Evolutionary conservation across 768 basidiomycete species (phyloP), one percentile per base, ranked within the genome.

Genomic region (Hortiboletus campestris): DNA sequence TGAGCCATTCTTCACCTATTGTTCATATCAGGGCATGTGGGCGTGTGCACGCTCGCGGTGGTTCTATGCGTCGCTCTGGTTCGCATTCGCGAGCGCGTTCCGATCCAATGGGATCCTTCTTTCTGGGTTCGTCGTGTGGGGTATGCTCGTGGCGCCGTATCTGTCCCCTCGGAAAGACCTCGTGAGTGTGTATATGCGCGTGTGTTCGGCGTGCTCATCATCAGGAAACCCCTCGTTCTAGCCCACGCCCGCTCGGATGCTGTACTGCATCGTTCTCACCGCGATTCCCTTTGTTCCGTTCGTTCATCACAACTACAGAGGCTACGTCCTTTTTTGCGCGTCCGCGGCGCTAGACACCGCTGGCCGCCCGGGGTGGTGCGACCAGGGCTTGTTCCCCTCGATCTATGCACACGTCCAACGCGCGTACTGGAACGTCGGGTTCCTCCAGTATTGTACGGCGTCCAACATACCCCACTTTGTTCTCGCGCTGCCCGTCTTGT

Each of bases 401-500:
- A 84, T 92, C 52, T 99, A 98, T 70, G 74, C 82, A 11, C 82
- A 91, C 65, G 89, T 89, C 2, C 96, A 99, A 68, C 73, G 73
- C 6, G 76, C 80, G 50, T 98, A 98, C 70, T 99, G 96, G 97
- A 78, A 89, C 67, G 75, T 80, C 42, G 94, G 95, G 16, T 83
- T 95, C 60, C 71, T 99, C 57, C 82, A 78, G 3, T 98, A 98
- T 71, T 99, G 92, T 92, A 86, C 86, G 0, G 57, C 75, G 22
- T 73, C 80, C 31, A 95, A 99, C 71, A 63, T 93, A 2, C 97
- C 97, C 44, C 97, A 98, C 71, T 90, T 98, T 67, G 59, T 92
- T 56, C 77, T 98, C 53, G 84, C 88, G 16, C 64, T 82, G 0
- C 96, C 96, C 0, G 78, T 88, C 0, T 79, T 96, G 50, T 40